These are phyloP conservation scores for Tribonema minus DNA, from an alignment of 108 stramenopile species.

Conservation along the genomic window DNA sequence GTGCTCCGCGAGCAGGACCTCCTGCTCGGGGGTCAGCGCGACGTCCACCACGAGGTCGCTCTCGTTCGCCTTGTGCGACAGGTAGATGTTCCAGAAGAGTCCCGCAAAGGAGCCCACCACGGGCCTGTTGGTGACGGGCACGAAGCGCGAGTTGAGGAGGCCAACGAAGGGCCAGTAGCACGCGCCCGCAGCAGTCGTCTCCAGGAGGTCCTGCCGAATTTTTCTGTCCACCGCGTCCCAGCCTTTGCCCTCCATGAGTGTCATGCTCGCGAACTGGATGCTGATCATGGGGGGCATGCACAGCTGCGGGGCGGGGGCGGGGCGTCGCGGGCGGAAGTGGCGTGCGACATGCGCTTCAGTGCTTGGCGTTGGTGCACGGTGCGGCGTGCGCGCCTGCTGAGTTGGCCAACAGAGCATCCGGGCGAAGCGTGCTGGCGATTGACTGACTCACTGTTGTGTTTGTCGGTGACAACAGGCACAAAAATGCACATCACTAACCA, in stretches of 20 bases:
- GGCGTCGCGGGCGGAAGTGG: not conserved
- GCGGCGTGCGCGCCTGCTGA: too few relatives aligned
- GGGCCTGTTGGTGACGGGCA: constrained; percentile 28
- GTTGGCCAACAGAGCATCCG: too few relatives aligned
- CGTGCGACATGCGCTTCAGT: too few relatives aligned
- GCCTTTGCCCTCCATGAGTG: constrained; percentile 34
- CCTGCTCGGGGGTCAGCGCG: too few relatives aligned
- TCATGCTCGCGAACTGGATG: constrained; percentile 32
- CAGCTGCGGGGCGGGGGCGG: not conserved
- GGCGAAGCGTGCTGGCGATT: too few relatives aligned
- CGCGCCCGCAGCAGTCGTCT: constrained; percentile 2
- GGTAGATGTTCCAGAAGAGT: constrained; percentile 43
- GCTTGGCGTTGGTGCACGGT: too few relatives aligned
- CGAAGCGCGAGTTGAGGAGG: constrained; percentile 1
- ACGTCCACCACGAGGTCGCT: too few relatives aligned
- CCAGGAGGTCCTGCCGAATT: constrained; percentile 6
- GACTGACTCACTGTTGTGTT: too few relatives aligned
- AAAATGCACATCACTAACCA: too few relatives aligned
- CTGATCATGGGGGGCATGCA: not conserved
- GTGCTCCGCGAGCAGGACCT: too few relatives aligned
- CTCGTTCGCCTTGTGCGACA: constrained; percentile 42
- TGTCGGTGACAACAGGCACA: too few relatives aligned
- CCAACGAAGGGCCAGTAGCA: constrained; percentile 41
- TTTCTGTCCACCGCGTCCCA: constrained; percentile 8
- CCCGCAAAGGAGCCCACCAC: constrained; percentile 31